Conservation (phyloP, 176 grass and related monocot species). For the Juncus inflexus region DNA sequence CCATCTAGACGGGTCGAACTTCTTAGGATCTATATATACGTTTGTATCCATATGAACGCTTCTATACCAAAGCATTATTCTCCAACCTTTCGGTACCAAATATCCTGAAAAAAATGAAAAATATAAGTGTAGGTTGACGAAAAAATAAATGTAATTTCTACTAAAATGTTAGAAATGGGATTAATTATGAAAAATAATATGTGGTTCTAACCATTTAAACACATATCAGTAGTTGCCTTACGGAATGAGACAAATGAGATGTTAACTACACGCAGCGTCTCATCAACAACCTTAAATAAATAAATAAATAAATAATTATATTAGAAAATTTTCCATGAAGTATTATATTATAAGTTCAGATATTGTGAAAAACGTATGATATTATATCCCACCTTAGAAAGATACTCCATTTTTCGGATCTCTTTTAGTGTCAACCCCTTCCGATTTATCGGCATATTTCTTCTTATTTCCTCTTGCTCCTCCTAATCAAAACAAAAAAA, state of each 20-base stretch:
- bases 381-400: slow-evolving; percentile 52
- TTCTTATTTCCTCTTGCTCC: slow-evolving; percentile 87
- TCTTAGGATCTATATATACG: slow-evolving; percentile 62
- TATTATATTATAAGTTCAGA: background rate
- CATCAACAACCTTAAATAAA: slow-evolving; percentile 59
- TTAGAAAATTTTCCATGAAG: background rate
- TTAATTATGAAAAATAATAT: background rate
- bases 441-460: slow-evolving; percentile 40
- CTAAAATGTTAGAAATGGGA: background rate
- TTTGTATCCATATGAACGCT: slow-evolving; percentile 87
- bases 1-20: slow-evolving; percentile 85
- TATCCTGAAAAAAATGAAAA: slow-evolving; percentile 49
- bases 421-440: slow-evolving; percentile 66
- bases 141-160: slow-evolving; percentile 5
- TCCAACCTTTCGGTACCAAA: slow-evolving; percentile 87
- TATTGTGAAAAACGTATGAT: background rate
- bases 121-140: background rate
- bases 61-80: slow-evolving; percentile 75
- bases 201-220: slow-evolving; percentile 51
- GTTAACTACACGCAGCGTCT: slow-evolving; percentile 78
- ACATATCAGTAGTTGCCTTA: slow-evolving; percentile 50
- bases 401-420: slow-evolving; percentile 93
- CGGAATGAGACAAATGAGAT: slow-evolving; percentile 85
- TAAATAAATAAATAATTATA: background rate
- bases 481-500: slow-evolving; percentile 31